Conservation (phyloP, 371 early-diverging fungal species). For the Syncephalastrum contaminatum region DNA sequence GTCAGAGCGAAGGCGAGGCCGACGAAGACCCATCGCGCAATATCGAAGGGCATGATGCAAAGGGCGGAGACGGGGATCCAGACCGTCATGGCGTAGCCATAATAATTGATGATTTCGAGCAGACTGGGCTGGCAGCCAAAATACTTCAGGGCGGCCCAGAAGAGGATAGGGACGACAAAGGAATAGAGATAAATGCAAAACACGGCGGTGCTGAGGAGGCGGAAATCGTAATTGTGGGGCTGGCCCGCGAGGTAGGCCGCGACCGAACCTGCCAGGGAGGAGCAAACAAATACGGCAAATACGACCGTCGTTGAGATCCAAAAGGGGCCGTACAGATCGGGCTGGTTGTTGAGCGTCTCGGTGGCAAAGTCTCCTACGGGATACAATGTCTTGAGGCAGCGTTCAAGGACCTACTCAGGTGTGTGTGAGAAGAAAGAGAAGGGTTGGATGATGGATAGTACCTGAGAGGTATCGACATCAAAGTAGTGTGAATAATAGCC, state of each 20-base stretch:
- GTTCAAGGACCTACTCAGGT: slow-evolving; percentile 59
- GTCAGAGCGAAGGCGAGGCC: slow-evolving; percentile 57
- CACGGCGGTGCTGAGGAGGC: slow-evolving; percentile 77
- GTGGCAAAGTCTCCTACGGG: slow-evolving; percentile 46
- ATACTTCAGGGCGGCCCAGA: slow-evolving; percentile 85
- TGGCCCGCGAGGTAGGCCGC: slow-evolving; percentile 62
- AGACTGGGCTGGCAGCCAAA: slow-evolving; percentile 79
- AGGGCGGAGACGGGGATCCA: slow-evolving; percentile 91
- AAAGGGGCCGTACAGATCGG: slow-evolving; percentile 73
- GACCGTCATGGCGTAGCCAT: slow-evolving; percentile 88
- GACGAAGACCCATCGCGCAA: slow-evolving; percentile 69
- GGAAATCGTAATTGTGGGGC: slow-evolving; percentile 73
- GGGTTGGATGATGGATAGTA: slow-evolving; percentile 49
- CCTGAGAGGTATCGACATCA: slow-evolving; percentile 86
- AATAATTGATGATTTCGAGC: slow-evolving; percentile 81
- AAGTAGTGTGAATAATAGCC: slow-evolving; percentile 90
- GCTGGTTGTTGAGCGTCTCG: slow-evolving; percentile 46
- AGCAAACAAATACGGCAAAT: slow-evolving; percentile 87
- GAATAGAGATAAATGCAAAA: slow-evolving; percentile 82
- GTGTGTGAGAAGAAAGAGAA: slow-evolving; percentile 54
- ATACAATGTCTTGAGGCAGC: slow-evolving; percentile 50
- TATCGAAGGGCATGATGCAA: slow-evolving; percentile 66
- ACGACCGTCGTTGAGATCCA: slow-evolving; percentile 96
- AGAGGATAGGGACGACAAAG: slow-evolving; percentile 64
- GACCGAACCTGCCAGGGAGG: slow-evolving; percentile 83